Base-by-base conservation (phyloP, 345 rosid genomes). In the Pistacia integerrima region DNA sequence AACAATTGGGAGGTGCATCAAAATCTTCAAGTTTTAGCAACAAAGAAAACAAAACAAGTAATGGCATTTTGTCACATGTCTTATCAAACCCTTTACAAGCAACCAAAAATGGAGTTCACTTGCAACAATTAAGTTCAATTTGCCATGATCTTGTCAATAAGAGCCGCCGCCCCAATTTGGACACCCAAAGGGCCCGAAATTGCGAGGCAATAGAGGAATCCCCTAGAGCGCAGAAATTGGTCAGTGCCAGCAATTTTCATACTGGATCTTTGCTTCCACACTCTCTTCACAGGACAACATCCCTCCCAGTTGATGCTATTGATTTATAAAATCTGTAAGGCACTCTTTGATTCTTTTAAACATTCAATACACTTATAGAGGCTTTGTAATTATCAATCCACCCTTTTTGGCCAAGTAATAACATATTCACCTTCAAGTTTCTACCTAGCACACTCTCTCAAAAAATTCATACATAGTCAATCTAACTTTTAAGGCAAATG, bases 231-330 rank as follows among this genome's bases (percentile, higher is more conserved):
- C 70, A 79, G 59, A 68, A 58, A 12, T 69, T 69, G 58, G 69
- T 67, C 41, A 80, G 67, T 52, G 79, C 85, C 66, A 82, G 87
- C 61, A 73, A 76, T 77, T 76, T 78, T 82, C 81, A 52, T 67
- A 75, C 76, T 8, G 85, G 82, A 14, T 82, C 84, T 58, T 70
- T 88, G 54, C 73, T 82, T 76, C 90, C 93, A 44, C 74, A 81
- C 60, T 84, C 90, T 49, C 87, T 90, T 58, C 84, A 88, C 65
- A 89, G 90, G 74, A 82, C 97, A 56, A 81, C 86, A 70, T 90
- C 98, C 60, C 89, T 91, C 8, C 95, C 91, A 3, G 91, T 89
- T 57, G 97, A 90, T 80, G 88, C 94, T 63, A 86, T 87, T 82
- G 84, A 86, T 79, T 72, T 81, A 77, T 84, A 82, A 81, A 30